phyloP scores from a whole-genome alignment of 768 basidiomycete genomes.

The Kwoniella dendrophila region DNA sequence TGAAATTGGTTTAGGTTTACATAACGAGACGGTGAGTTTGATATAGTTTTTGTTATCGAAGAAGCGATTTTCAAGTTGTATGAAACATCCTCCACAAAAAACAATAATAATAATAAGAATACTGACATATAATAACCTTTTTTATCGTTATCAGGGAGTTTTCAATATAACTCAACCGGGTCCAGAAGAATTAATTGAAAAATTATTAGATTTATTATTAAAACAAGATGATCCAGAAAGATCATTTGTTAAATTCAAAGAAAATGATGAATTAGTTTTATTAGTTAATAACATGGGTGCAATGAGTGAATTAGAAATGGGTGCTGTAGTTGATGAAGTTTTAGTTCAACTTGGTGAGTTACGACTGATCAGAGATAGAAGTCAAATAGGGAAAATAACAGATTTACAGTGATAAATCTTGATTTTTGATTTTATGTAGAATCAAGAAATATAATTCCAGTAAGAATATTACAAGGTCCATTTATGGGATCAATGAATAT shows the following conservation, averaged over 20 bases:
- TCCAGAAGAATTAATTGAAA: conserved; percentile 68
- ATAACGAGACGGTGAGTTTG: conserved; percentile 80
- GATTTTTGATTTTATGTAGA: conserved; percentile 20
- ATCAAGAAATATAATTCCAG: conserved; percentile 53
- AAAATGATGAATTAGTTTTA: conserved; percentile 61
- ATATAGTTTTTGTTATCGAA: conserved; percentile 49
- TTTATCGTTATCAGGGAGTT: conserved; percentile 36
- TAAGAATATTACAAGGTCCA: conserved; percentile 60
- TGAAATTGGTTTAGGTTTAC: conserved; percentile 83
- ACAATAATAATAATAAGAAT: no score
- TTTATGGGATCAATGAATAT: conserved; percentile 87
- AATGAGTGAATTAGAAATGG: conserved; percentile 77
- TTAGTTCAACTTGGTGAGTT: conserved; percentile 59
- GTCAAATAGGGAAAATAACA: not conserved
- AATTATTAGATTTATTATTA: conserved; percentile 71
- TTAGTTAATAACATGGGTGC: conserved; percentile 88
- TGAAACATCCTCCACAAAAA: no score
- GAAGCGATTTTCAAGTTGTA: not conserved
- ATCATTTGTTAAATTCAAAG: conserved; percentile 55
- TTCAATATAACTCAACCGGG: conserved; percentile 62
- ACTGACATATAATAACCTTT: not conserved
- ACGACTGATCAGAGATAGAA: no score
- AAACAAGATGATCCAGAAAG: conserved; percentile 72
- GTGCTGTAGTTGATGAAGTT: conserved; percentile 67
- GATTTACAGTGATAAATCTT: not conserved